phyloP scores from a whole-genome alignment of 345 rosid species.

The Hibiscus tridactylites region DNA sequence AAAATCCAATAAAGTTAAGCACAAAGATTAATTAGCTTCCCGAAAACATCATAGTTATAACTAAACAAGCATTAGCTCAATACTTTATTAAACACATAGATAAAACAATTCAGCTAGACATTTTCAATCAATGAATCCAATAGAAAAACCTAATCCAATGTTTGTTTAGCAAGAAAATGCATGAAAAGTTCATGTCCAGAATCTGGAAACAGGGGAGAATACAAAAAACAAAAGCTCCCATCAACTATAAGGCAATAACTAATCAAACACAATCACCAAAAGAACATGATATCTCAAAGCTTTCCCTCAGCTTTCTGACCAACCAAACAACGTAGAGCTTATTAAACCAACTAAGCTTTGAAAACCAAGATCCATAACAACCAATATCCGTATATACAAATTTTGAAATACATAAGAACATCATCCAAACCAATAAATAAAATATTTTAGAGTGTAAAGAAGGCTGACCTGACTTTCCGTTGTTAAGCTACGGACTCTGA shows the following conservation, averaged over 20 bases:
- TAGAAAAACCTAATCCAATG: not conserved
- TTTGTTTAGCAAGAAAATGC: not conserved
- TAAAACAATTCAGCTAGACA: not conserved
- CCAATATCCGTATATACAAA: not conserved
- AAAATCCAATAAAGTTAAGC: too few species aligned
- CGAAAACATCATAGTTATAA: not conserved
- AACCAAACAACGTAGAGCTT: not conserved
- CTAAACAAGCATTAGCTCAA: not conserved
- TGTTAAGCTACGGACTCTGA: not conserved
- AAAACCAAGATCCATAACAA: constrained; percentile 17
- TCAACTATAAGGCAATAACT: not conserved
- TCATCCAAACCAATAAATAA: not conserved
- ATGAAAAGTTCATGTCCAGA: not conserved
- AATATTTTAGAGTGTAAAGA: not conserved
- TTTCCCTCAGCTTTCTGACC: too few species aligned
- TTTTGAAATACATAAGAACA: not conserved
- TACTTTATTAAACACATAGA: not conserved
- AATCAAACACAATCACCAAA: not conserved
- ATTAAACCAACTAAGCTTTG: not conserved
- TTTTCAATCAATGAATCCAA: not conserved
- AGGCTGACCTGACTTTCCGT: constrained; percentile 17
- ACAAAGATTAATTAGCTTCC: too few species aligned
- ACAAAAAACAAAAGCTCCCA: too few species aligned
- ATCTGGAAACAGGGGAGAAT: too few species aligned
- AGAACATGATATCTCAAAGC: too few species aligned